A percentile compares a stretch with the other conserved stretches of the same genome.
phyloP scores from a whole-genome alignment of 495 filamentous ascomycete species.

The Hypomontagnella monticulosa region DNA sequence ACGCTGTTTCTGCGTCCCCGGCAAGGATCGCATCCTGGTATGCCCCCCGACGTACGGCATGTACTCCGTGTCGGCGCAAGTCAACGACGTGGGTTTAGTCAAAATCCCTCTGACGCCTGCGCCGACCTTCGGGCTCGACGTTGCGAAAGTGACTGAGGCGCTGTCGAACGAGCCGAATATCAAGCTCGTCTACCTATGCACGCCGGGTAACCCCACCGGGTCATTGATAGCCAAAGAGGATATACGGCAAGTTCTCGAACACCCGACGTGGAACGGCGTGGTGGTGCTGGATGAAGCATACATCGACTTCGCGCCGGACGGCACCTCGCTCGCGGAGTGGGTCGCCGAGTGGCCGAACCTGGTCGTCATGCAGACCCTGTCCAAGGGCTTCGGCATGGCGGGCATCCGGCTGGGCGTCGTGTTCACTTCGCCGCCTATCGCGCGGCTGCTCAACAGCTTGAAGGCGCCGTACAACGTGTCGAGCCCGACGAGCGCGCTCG shows the following conservation, averaged over 20 bases:
- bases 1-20: constrained; percentile 89
- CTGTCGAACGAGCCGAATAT: constrained; percentile 72
- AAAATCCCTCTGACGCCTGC: constrained; percentile 76
- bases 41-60: constrained; percentile 98
- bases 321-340: constrained; percentile 88
- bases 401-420: constrained; percentile 82
- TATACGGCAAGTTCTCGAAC: constrained; percentile 76
- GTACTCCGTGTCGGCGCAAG: constrained; percentile 92
- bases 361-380: constrained; percentile 96
- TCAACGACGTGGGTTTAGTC: constrained; percentile 89
- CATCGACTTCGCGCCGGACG: constrained; percentile 88
- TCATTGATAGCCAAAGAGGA: constrained; percentile 79
- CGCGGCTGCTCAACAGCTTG: constrained; percentile 80
- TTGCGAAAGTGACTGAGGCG: constrained; percentile 69
- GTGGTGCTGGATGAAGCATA: constrained; percentile 96
- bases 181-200: constrained; percentile 91
- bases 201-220: constrained; percentile 93
- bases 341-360: constrained; percentile 94
- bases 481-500: constrained; percentile 84
- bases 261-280: constrained; percentile 95
- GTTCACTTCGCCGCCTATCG: constrained; percentile 68
- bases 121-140: constrained; percentile 74
- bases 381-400: constrained; percentile 94
- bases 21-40: constrained; percentile 86
- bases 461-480: constrained; percentile 97